A percentile compares a stretch with the other conserved stretches of the same genome.
Evolutionary conservation across 148 eudicot species (phyloP).

Genomic region (Camellia japonica): DNA sequence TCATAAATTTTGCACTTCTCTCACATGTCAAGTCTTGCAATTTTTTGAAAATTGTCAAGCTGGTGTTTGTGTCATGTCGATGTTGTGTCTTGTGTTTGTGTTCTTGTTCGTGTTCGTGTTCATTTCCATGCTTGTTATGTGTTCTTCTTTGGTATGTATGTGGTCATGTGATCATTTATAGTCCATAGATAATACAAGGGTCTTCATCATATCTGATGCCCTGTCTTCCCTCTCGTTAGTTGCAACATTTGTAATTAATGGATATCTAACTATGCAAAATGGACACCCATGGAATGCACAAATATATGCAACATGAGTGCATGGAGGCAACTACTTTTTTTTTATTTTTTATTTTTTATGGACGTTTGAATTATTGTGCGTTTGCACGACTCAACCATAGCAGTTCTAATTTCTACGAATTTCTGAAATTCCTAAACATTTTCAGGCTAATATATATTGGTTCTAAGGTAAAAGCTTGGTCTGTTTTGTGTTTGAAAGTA

Average conservation of each 20-base stretch:
- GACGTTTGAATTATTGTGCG: too few relatives aligned
- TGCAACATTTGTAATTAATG: neutral
- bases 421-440: neutral
- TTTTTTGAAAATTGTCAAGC: too few relatives aligned
- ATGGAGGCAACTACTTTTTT: neutral
- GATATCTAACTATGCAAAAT: neutral
- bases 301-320: neutral
- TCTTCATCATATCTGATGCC: neutral
- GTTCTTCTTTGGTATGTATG: too few relatives aligned
- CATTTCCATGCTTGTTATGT: too few relatives aligned
- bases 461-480: neutral
- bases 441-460: neutral
- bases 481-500: too few relatives aligned
- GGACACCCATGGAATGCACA: neutral
- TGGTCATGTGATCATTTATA: neutral
- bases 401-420: too few relatives aligned
- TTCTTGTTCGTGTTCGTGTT: too few relatives aligned
- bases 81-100: too few relatives aligned
- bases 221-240: neutral
- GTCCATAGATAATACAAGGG: neutral
- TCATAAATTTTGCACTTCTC: too few relatives aligned
- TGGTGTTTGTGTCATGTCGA: too few relatives aligned
- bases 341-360: too few relatives aligned
- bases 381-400: neutral
- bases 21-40: too few relatives aligned